Evolutionary conservation across 1,284 basidiomycete genomes (phyloP), one percentile per base, ranked within the genome.

Genomic region (Boletus mariae): DNA sequence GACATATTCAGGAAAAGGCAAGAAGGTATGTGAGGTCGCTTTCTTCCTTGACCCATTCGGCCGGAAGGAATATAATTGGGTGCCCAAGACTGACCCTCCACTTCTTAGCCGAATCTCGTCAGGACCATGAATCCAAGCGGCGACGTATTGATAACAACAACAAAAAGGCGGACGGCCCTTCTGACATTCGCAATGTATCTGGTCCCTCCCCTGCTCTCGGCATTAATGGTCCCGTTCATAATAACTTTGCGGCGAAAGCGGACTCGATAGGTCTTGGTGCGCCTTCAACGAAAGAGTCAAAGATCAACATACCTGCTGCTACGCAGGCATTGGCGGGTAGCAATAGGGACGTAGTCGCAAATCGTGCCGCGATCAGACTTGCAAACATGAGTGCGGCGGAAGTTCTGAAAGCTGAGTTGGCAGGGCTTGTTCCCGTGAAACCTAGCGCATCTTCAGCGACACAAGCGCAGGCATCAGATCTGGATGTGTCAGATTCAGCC

Each of bases 351-450:
- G 83, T 95, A 53, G 91, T 94, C 42, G 85, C 87, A 51, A 96
- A 96, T 68, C 83, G 92, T 53, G 81, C 82, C 59, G 90, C 90
- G 23, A 93, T 96, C 59, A 84, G 95, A 54, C 88, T 97, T 83
- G 96, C 95, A 13, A 98, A 99, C 68, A 84, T 98, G 80, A 92
- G 85, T 73, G 96, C 96, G 43, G 95, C 94, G 53, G 92, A 98
- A 67, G 84, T 88, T 68, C 78, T 99, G 61, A 95, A 93, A 73
- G 94, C 94, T 49, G 92, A 98, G 72, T 73, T 99, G 59, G 82
- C 84, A 56, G 86, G 86, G 37, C 72, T 84, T 51, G 66, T 78
- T 50, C 83, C 85, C 50, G 76, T 84, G 52, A 85, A 86, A 66
- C 71, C 76, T 31, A 59, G 68, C 52, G 64, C 72, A 49, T 66